A percentile compares a stretch with the other conserved stretches of the same genome.
Conservation (phyloP, 2,329 filamentous ascomycete genomes). For the Trichoderma oligosporum region DNA sequence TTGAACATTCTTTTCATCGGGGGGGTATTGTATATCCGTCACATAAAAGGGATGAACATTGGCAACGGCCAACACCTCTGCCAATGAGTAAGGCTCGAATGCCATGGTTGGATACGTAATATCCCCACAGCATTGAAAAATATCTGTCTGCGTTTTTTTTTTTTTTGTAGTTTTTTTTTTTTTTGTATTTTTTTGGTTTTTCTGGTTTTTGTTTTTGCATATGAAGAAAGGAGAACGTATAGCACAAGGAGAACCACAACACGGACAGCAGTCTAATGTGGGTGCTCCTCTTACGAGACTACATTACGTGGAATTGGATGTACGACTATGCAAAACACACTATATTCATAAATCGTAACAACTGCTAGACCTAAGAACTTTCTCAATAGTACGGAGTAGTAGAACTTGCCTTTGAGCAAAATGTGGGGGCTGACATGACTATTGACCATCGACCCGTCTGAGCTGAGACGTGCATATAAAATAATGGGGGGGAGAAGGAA, state of each 20-base stretch:
- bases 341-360: neutral
- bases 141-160: too few relatives aligned
- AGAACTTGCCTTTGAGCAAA: too few relatives aligned
- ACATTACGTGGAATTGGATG: neutral
- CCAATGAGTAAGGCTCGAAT: conserved; percentile 25
- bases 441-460: too few relatives aligned
- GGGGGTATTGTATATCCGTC: conserved; percentile 31
- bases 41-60: conserved; percentile 37
- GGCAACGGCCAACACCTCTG: conserved; percentile 34
- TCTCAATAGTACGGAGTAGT: too few relatives aligned
- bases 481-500: too few relatives aligned
- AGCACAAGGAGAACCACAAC: neutral
- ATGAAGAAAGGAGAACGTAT: too few relatives aligned
- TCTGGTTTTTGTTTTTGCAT: neutral
- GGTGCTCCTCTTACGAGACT: neutral
- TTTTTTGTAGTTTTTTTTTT: neutral
- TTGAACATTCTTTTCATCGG: conserved; percentile 19
- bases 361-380: too few relatives aligned
- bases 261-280: neutral
- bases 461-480: too few relatives aligned
- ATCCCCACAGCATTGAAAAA: neutral
- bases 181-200: neutral
- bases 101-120: neutral
- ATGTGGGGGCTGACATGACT: too few relatives aligned
- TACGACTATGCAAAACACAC: neutral